These are phyloP conservation scores for Wickerhamomyces sydowiorum DNA, from an alignment of 805 yeast genomes.

Conservation along the genomic window DNA sequence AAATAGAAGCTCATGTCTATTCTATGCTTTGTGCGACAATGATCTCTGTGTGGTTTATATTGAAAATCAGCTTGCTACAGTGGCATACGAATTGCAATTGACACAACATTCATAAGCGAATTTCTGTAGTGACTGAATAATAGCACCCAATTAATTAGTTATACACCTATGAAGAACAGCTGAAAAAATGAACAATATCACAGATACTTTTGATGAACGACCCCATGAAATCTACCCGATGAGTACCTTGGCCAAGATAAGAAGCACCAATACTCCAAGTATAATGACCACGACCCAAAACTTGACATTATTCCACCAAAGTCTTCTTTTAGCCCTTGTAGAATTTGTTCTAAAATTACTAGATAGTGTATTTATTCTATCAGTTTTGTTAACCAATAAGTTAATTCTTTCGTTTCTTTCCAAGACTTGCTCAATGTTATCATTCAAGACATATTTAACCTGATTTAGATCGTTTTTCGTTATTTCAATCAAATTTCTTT, in stretches of 20 bases:
- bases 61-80: no score
- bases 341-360: conserved; percentile 51
- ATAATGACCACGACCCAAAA: conserved; percentile 28
- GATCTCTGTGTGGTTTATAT: no score
- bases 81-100: no score
- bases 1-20: no score
- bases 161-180: no score
- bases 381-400: conserved; percentile 55
- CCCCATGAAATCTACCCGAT: no score
- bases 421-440: conserved; percentile 53
- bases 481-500: conserved; percentile 24
- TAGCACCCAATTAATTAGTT: no score
- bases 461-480: conserved; percentile 50
- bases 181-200: no score
- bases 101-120: no score
- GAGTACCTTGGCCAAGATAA: not conserved
- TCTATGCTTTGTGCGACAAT: no score
- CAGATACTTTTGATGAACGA: no score
- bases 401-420: conserved; percentile 56
- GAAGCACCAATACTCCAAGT: conserved; percentile 9
- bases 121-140: no score
- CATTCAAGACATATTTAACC: conserved; percentile 51
- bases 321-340: conserved; percentile 41
- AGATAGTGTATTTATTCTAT: conserved; percentile 45
- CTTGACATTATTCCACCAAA: conserved; percentile 51